Conservation (phyloP, 202 grass and related monocot genomes). For the Miscanthus sacchariflorus region DNA sequence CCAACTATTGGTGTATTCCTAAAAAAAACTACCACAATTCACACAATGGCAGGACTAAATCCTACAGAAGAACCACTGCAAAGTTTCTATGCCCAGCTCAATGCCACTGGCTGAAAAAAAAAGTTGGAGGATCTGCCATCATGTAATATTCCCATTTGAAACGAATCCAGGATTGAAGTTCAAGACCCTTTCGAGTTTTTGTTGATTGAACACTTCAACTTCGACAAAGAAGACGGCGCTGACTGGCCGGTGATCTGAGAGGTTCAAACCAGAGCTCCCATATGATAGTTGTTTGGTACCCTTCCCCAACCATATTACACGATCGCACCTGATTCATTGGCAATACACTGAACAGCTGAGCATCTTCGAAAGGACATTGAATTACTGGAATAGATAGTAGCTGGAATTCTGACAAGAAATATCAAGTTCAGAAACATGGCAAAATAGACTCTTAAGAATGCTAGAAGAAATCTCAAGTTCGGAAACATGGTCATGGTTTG, state of each 20-base stretch:
- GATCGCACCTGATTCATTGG: slow-evolving; percentile 66
- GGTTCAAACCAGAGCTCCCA: slow-evolving; percentile 55
- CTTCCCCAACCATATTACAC: slow-evolving; percentile 66
- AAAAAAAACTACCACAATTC: not conserved
- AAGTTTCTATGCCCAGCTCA: not conserved
- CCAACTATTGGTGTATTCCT: not conserved
- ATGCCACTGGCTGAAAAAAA: not conserved
- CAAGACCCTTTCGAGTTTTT: slow-evolving; percentile 35
- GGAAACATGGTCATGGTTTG: not conserved
- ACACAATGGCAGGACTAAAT: slow-evolving; percentile 4
- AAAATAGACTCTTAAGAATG: not conserved
- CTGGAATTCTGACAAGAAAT: not conserved
- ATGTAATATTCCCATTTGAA: not conserved
- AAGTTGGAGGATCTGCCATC: not conserved
- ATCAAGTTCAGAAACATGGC: not conserved
- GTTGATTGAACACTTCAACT: slow-evolving; percentile 67
- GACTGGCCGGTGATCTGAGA: slow-evolving; percentile 72
- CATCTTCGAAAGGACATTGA: not conserved
- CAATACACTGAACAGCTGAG: slow-evolving; percentile 6
- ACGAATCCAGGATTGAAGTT: slow-evolving; percentile 33
- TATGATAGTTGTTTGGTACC: slow-evolving; percentile 68
- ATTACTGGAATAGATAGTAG: not conserved
- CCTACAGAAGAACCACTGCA: not conserved
- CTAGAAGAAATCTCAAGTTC: not conserved
- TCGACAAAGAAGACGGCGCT: slow-evolving; percentile 61